Base-by-base conservation (phyloP, 768 basidiomycete species). In the Lyophyllum semitale region DNA sequence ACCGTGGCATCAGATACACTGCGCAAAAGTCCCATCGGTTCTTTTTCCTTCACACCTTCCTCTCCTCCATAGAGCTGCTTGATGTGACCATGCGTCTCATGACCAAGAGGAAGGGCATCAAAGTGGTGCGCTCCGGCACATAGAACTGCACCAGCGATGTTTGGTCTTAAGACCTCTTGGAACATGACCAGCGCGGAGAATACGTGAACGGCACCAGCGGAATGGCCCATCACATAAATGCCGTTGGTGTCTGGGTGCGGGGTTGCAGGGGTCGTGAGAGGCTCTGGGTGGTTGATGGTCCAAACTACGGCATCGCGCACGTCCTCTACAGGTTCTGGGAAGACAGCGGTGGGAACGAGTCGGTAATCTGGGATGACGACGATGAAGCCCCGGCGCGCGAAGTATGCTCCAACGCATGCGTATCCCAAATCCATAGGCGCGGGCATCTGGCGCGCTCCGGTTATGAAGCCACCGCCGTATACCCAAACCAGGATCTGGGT, bases 311-410 rank as follows among this genome's bases (percentile, higher is more conserved):
- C 85, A 57, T 87, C 84, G 12, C 79, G 79, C 7, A 88, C 63
- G 61, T 88, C 87, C 58, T 83, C 76, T 0, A 77, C 77, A 0
- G 79, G 73, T 0, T 71, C 73, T 0, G 88, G 88, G 65, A 79
- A 88, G n/a, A 66, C 73, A 53, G 77, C 78, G 27, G 77, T 63
- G 5, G 87, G 87, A 4, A 79, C 79, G 38, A 89, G 78, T 0
- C 85, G 82, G 59, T 89, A 89, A 69, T 89, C 85, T 0, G 87
- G 78, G 58, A 89, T 83, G 59, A 88, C 70, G n/a, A 81, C 81
- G 59, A 87, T 57, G 68, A 85, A 79, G 0, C 87, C 87, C 15
- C 68, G 74, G 8, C 73, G 72, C 0, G 87, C 83, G 67, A 83
- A 89, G 73, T 81, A 89, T 3, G 84, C 71, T 0, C 81, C 87